Evolutionary conservation across 495 filamentous ascomycete genomes (phyloP).

Genomic region (Tricharina praecox): DNA sequence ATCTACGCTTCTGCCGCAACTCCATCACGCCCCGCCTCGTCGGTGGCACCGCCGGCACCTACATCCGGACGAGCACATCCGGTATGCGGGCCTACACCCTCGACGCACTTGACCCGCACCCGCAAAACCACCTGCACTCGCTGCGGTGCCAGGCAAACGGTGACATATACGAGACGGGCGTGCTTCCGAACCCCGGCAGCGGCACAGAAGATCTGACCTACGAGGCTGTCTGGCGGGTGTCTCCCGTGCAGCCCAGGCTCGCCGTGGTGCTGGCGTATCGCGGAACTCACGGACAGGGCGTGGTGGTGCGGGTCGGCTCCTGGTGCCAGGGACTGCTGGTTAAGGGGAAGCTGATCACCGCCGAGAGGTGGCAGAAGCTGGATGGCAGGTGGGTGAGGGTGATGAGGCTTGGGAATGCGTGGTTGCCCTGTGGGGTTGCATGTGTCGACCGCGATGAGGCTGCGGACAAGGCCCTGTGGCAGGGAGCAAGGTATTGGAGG

Average conservation of each 20-base stretch:
- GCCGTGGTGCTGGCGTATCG: background rate
- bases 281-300: background rate
- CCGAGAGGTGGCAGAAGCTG: background rate
- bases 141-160: background rate
- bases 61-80: slow-evolving; percentile 1
- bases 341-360: background rate
- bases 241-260: background rate
- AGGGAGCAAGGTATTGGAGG: slow-evolving; percentile 7
- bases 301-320: slow-evolving; percentile 4
- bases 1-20: slow-evolving; percentile 3
- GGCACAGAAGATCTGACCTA: background rate
- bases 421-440: slow-evolving; percentile 4
- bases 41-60: background rate
- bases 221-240: background rate
- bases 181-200: background rate
- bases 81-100: slow-evolving; percentile 1
- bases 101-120: background rate
- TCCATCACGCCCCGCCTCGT: background rate
- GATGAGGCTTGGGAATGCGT: background rate
- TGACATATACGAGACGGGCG: background rate
- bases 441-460: slow-evolving; percentile 7
- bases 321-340: slow-evolving; percentile 7
- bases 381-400: slow-evolving; percentile 2
- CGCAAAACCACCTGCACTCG: background rate
- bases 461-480: background rate